Conservation (phyloP, 306 rosid species). For the Castanospermum australe region DNA sequence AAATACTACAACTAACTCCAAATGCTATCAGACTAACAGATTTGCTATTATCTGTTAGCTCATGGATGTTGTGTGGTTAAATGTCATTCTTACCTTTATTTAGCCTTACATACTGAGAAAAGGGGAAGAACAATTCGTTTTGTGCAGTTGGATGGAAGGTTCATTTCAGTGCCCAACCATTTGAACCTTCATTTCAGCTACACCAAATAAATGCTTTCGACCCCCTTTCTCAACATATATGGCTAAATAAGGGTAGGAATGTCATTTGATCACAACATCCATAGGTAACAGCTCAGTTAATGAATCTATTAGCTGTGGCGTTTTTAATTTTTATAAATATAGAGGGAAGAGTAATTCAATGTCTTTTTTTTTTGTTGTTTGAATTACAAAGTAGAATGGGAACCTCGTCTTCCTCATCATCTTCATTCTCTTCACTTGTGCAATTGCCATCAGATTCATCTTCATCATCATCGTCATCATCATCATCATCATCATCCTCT, state of each 20-base stretch:
- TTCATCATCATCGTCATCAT: slow-evolving; percentile 56
- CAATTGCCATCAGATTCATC: slow-evolving; percentile 46
- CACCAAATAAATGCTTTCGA: background rate
- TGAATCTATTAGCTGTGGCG: background rate
- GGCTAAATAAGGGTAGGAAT: slow-evolving; percentile 1
- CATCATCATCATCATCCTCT: slow-evolving; percentile 78
- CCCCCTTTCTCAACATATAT: background rate
- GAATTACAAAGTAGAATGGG: slow-evolving; percentile 26
- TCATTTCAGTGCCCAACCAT: background rate
- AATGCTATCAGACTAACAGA: background rate
- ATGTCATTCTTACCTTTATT: background rate
- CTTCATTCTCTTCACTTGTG: slow-evolving; percentile 50
- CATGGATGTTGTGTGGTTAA: background rate
- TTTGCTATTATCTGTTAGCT: background rate
- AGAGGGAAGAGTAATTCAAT: background rate
- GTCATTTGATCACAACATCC: background rate
- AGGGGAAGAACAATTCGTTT: background rate
- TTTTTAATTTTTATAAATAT: background rate
- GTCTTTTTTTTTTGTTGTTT: background rate
- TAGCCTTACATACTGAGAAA: background rate
- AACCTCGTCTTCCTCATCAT: slow-evolving; percentile 70
- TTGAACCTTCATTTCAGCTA: background rate
- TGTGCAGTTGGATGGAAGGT: background rate
- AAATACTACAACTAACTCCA: background rate
- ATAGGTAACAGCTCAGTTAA: background rate